Evolutionary conservation across 2,329 filamentous ascomycete genomes (phyloP).

Genomic region (Diaporthe citriasiana): DNA sequence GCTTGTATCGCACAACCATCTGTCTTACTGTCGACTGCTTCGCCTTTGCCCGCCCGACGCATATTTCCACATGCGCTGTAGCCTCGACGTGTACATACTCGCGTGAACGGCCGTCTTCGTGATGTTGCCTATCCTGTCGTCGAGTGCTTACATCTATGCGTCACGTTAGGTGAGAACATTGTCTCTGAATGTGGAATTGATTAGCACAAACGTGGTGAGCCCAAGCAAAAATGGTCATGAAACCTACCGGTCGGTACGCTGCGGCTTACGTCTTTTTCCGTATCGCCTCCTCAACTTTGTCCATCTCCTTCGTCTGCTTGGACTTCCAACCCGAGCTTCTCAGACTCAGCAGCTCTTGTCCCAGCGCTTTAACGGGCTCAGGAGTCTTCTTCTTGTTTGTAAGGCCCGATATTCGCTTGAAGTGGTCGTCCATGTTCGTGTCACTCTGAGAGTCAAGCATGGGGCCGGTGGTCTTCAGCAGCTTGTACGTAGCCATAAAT

Average conservation of each 20-base stretch:
- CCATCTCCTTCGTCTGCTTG: slow-evolving; percentile 2
- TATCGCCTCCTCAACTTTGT: slow-evolving; percentile 1
- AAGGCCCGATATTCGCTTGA: background rate
- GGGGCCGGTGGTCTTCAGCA: slow-evolving; percentile 7
- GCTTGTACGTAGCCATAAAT: slow-evolving; percentile 12
- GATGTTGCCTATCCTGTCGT: background rate
- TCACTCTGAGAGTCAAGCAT: background rate
- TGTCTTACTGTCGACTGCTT: background rate
- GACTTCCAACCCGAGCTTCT: background rate
- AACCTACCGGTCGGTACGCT: background rate
- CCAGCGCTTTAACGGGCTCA: background rate
- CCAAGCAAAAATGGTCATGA: background rate
- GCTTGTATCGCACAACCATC: background rate
- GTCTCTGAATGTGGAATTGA: background rate
- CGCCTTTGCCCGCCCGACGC: background rate
- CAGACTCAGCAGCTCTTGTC: background rate
- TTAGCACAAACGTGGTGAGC: background rate
- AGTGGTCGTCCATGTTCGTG: slow-evolving; percentile 11
- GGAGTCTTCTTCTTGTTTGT: background rate
- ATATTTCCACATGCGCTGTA: background rate
- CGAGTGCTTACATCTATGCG: background rate
- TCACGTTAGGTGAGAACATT: background rate
- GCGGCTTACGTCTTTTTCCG: background rate
- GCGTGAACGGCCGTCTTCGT: background rate
- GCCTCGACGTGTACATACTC: background rate